A percentile compares a stretch with the other conserved stretches of the same genome.
Evolutionary conservation across 495 filamentous ascomycete species (phyloP).

Genomic region (Tuber aestivum): DNA sequence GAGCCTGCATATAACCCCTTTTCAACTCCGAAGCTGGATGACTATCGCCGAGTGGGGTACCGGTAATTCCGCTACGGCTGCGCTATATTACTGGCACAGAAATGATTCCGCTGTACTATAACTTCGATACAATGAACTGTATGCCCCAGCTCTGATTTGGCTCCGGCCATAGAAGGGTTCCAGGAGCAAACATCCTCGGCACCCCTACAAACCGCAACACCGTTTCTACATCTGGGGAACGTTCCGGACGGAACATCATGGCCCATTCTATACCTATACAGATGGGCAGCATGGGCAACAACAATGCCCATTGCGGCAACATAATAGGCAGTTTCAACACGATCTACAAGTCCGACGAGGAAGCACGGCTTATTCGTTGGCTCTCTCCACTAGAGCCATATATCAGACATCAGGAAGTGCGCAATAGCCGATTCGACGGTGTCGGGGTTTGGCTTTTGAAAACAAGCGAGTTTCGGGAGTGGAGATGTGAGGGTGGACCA

Average conservation of each 20-base stretch:
- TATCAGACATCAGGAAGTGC: background rate
- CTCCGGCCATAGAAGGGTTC: no score
- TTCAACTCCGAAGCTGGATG: no score
- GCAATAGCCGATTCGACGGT: background rate
- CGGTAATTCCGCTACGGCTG: no score
- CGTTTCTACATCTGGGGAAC: no score
- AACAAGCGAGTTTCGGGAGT: background rate
- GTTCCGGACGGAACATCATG: background rate
- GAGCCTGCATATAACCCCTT: no score
- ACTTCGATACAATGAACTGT: no score
- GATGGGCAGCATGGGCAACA: background rate
- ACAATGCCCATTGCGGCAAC: background rate
- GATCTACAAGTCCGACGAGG: background rate
- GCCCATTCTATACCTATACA: background rate
- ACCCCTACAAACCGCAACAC: no score
- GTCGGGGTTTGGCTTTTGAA: background rate
- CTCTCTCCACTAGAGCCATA: background rate
- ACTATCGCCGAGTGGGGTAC: no score
- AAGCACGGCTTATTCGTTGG: background rate
- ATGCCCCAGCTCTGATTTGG: no score
- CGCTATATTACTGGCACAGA: no score
- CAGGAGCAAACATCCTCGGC: no score
- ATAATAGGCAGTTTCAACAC: background rate
- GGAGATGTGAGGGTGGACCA: background rate
- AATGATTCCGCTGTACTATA: no score